Base-by-base conservation (phyloP, 2,329 filamentous ascomycete species). In the Blumeriella jaapii region DNA sequence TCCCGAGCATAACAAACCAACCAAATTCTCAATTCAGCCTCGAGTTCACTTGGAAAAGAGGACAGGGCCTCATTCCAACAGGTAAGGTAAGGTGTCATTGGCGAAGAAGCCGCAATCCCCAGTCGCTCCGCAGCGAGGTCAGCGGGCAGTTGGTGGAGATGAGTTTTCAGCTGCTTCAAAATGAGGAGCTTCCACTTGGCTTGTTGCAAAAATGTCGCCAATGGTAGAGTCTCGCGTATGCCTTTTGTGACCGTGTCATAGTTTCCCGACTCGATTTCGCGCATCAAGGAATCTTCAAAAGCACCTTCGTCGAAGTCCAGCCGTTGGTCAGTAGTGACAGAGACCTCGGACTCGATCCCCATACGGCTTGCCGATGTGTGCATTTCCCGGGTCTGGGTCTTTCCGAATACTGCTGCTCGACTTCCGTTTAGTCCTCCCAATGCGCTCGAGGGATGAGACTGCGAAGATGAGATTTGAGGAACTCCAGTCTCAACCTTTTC, bases 11-110 rank as follows among this genome's bases (percentile, higher is more conserved):
- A 55, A 18, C 55, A 56, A 13, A 54, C 42, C 10, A 67, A 46
- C 46, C 55, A 55, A 15, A 66, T 38, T 29, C 44, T 50, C 20
- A 52, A 46, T 19, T 55, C 39, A 24, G 55, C 58, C 26, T 55
- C 49, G 17, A 52, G 46, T 23, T 51, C 34, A 12, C 46, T 41
- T 17, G 57, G 53, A 12, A 53, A 51, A 4, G 42, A 22, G 5
- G 55, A 46, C 13, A 59, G 43, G 3, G 48, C 42, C 16, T 51
- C 40, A 36, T 64, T 55, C 31, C 65, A 62, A 20, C 56, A 56
- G 17, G 47, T 50, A 18, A 68, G 43, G 38, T 66, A 67, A 5
- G 57, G 36, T 2, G 62, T 66, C 3, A 61, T 63, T 3, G 45
- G 47, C 41, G 65, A 61, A 15, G 55, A 15, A n/a, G 51, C 52